Evolutionary conservation across 257 asterid genomes (phyloP).

Genomic region (Lycium barbarum): DNA sequence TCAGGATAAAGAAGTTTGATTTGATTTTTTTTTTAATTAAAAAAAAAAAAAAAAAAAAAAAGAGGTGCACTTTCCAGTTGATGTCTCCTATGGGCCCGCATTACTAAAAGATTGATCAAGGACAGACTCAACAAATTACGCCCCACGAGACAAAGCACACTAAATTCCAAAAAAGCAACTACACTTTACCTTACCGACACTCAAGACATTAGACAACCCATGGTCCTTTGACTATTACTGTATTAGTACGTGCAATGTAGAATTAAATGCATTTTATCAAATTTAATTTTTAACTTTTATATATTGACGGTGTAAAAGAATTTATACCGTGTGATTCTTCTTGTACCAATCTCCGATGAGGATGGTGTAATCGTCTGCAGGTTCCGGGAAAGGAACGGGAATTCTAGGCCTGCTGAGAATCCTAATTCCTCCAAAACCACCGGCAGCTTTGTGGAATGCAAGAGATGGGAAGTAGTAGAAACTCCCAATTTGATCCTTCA

Average conservation of each 20-base stretch:
- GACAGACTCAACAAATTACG: conserved; percentile 39
- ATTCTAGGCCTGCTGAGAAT: conserved; percentile 85
- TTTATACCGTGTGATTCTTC: conserved; percentile 76
- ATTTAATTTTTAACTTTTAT: neutral
- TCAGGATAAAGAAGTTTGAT: neutral
- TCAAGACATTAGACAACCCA: neutral
- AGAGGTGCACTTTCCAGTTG: neutral
- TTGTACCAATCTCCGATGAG: conserved; percentile 91
- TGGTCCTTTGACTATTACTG: neutral
- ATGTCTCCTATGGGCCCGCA: neutral
- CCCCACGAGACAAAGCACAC: conserved; percentile 31
- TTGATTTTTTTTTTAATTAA: too few relatives aligned
- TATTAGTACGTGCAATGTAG: neutral
- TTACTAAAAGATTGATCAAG: neutral
- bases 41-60: neutral
- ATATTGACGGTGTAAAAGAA: rapidly evolving
- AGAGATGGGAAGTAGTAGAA: conserved; percentile 87
- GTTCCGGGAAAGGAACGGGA: conserved; percentile 83
- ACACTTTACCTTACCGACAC: conserved; percentile 26
- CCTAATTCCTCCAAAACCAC: conserved; percentile 85
- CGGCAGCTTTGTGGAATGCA: conserved; percentile 93
- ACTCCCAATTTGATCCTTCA: conserved; percentile 97
- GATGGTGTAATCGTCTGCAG: conserved; percentile 69
- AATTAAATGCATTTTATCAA: neutral
- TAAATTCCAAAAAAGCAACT: conserved; percentile 33